Conservation (phyloP, 2,329 filamentous ascomycete species). For the Lomentospora prolificans region DNA sequence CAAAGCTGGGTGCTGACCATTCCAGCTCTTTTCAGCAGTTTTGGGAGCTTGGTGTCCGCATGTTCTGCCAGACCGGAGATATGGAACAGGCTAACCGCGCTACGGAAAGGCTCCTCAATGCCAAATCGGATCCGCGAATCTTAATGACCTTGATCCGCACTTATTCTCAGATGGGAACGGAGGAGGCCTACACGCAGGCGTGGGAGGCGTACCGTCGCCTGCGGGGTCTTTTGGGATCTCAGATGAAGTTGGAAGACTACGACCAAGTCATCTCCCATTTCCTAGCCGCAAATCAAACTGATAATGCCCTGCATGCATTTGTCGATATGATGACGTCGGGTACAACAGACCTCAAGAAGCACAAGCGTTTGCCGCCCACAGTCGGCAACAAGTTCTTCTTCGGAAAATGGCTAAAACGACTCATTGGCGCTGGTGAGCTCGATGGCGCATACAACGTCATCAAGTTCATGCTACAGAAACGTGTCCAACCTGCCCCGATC, state of each 20-base stretch:
- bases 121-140: conserved; percentile 41
- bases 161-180: conserved; percentile 43
- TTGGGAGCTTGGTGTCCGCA: conserved; percentile 56
- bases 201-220: conserved; percentile 60
- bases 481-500: conserved; percentile 58
- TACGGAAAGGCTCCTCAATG: conserved; percentile 41
- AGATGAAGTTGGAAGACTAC: conserved; percentile 64
- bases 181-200: conserved; percentile 41
- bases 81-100: conserved; percentile 48
- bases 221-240: conserved; percentile 45
- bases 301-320: conserved; percentile 66
- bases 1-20: conserved; percentile 36
- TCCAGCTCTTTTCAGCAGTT: conserved; percentile 40
- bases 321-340: conserved; percentile 78
- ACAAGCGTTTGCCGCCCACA: conserved; percentile 32
- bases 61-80: conserved; percentile 50
- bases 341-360: conserved; percentile 35
- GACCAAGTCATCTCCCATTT: conserved; percentile 65
- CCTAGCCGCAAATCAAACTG: conserved; percentile 52
- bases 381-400: conserved; percentile 71
- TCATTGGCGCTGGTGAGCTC: conserved; percentile 63
- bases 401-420: conserved; percentile 77
- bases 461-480: conserved; percentile 62
- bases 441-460: conserved; percentile 64
- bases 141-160: conserved; percentile 61